Conservation (phyloP, 495 filamentous ascomycete species). For the Chaetomium tenue region DNA sequence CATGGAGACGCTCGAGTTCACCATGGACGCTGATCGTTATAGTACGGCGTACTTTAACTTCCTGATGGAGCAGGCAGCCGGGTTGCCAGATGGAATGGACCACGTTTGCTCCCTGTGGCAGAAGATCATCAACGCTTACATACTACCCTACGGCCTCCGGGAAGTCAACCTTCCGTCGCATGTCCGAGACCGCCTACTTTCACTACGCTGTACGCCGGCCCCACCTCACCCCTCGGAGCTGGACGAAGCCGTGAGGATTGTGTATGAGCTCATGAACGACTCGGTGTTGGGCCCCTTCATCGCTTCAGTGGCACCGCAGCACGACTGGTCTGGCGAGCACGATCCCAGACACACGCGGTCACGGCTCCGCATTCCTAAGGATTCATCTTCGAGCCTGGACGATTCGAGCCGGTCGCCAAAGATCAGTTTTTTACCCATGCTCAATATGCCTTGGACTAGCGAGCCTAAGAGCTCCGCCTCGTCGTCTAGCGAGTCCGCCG, state of each 20-base stretch:
- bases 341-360: slow-evolving; percentile 41
- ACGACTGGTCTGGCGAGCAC: slow-evolving; percentile 38
- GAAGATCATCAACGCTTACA: slow-evolving; percentile 70
- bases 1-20: slow-evolving; percentile 95
- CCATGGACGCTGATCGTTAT: slow-evolving; percentile 92
- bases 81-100: slow-evolving; percentile 53
- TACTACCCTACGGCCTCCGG: slow-evolving; percentile 71
- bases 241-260: slow-evolving; percentile 84
- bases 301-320: slow-evolving; percentile 52
- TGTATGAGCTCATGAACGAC: slow-evolving; percentile 96
- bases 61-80: slow-evolving; percentile 30
- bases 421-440: slow-evolving; percentile 44
- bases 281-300: slow-evolving; percentile 84
- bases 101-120: slow-evolving; percentile 73
- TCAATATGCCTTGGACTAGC: slow-evolving; percentile 42
- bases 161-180: slow-evolving; percentile 91
- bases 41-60: slow-evolving; percentile 64
- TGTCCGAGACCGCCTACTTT: slow-evolving; percentile 77
- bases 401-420: slow-evolving; percentile 47
- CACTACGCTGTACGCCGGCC: slow-evolving; percentile 54
- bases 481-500: slow-evolving; percentile 36
- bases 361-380: slow-evolving; percentile 41
- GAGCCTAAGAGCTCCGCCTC: slow-evolving; percentile 42
- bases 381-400: slow-evolving; percentile 29
- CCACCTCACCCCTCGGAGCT: slow-evolving; percentile 77